Conservation (phyloP, 1,284 basidiomycete species). For the Trichosporon sp. region DNA sequence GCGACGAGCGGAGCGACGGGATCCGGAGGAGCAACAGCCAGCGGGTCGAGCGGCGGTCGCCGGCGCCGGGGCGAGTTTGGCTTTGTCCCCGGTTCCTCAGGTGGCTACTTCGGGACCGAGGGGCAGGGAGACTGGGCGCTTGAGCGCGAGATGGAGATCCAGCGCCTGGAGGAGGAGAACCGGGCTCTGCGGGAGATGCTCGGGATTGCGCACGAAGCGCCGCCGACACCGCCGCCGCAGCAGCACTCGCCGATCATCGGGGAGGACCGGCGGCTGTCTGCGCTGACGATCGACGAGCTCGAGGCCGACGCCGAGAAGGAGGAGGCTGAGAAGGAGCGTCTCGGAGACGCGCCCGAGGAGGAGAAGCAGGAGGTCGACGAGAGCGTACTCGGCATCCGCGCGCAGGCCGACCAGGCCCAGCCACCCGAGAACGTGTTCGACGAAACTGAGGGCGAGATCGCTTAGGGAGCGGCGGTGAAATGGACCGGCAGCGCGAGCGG, state of each 20-base stretch:
- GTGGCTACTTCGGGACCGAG: constrained; percentile 45
- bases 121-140: constrained; percentile 68
- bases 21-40: background rate
- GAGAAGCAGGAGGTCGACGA: constrained; percentile 4
- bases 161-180: constrained; percentile 75
- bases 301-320: constrained; percentile 38
- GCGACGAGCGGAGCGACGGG: background rate
- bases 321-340: constrained; percentile 20
- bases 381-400: constrained; percentile 18
- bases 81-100: constrained; percentile 34
- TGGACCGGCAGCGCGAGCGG: background rate
- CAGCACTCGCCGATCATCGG: constrained; percentile 12
- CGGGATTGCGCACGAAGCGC: constrained; percentile 55
- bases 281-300: constrained; percentile 40
- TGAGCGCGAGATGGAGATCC: constrained; percentile 77
- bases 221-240: constrained; percentile 11
- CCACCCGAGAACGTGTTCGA: constrained; percentile 21
- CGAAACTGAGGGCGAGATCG: constrained; percentile 22
- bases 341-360: constrained; percentile 2
- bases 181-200: constrained; percentile 66
- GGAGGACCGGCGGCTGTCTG: constrained; percentile 28
- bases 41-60: constrained; percentile 6
- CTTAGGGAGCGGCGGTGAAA: background rate
- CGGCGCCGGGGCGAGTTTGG: constrained; percentile 27
- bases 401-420: constrained; percentile 8